Conservation (phyloP, 73 alveolate genomes). For the Paramecium caudatum region DNA sequence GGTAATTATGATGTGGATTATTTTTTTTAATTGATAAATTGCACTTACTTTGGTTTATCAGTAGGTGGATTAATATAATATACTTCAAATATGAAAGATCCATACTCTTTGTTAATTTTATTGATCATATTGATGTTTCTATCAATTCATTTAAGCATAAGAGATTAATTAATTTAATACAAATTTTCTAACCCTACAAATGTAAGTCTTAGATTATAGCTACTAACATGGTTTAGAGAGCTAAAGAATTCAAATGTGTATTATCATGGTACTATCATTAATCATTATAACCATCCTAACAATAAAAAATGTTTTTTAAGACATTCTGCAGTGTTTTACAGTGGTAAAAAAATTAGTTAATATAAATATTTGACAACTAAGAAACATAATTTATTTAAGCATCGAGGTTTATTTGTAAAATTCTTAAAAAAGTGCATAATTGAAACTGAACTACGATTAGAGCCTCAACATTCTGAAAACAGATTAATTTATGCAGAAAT, state of each 20-base stretch:
- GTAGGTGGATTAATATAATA: background rate
- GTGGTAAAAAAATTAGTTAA: background rate
- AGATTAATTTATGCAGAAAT: constrained; percentile 13
- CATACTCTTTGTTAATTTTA: background rate
- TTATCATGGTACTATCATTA: background rate
- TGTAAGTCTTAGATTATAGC: background rate
- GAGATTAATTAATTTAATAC: background rate
- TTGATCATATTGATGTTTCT: background rate
- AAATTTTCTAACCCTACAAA: background rate
- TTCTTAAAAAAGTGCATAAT: background rate
- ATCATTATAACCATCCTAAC: constrained; percentile 9
- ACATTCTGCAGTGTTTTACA: background rate
- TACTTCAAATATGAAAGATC: background rate
- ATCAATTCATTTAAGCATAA: background rate
- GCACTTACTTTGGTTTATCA: background rate
- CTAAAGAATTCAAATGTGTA: background rate
- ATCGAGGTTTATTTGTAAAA: background rate
- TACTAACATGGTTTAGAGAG: background rate
- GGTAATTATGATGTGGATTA: constrained; percentile 26
- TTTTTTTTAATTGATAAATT: background rate
- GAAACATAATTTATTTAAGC: background rate
- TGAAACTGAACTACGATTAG: background rate
- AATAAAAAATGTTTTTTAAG: constrained; percentile 24
- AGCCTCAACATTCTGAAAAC: background rate
- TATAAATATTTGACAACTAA: background rate